These are phyloP conservation scores for Graphium sp. DNA, from an alignment of 2,329 filamentous ascomycete genomes.

Conservation along the genomic window DNA sequence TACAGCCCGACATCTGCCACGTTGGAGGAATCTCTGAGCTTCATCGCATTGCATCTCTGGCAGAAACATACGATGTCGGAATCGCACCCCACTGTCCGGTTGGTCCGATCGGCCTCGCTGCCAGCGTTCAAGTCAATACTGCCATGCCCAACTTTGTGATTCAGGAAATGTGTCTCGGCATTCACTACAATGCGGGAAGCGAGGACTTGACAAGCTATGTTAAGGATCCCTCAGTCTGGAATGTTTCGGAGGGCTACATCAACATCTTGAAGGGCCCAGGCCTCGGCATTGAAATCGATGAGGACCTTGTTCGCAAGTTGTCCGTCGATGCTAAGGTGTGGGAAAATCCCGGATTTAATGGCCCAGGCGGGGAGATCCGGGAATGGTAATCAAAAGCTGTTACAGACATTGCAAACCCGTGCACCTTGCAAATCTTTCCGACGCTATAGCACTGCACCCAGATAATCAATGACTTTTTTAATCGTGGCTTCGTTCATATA, in stretches of 20 bases:
- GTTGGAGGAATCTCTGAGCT: slow-evolving; percentile 6
- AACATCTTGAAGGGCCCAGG: slow-evolving; percentile 41
- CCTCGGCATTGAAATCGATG: slow-evolving; percentile 53
- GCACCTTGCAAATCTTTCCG: too few relatives aligned
- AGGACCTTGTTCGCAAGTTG: slow-evolving; percentile 37
- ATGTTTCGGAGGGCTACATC: slow-evolving; percentile 50
- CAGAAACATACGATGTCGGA: slow-evolving; percentile 6
- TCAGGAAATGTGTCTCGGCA: too few relatives aligned
- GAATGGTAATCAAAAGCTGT: too few relatives aligned
- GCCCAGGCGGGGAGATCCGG: slow-evolving; percentile 46
- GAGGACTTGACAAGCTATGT: slow-evolving; percentile 23
- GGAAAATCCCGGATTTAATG: slow-evolving; percentile 49
- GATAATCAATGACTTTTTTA: too few relatives aligned
- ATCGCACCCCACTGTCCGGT: slow-evolving; percentile 6
- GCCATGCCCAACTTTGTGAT: slow-evolving; percentile 7
- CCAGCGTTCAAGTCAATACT: slow-evolving; percentile 5
- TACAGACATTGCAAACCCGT: too few relatives aligned
- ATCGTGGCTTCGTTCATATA: too few relatives aligned
- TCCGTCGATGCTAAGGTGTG: slow-evolving; percentile 44
- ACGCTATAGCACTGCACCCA: too few relatives aligned
- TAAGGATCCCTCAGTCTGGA: slow-evolving; percentile 46
- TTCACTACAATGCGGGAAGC: slow-evolving; percentile 28
- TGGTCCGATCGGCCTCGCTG: slow-evolving; percentile 5
- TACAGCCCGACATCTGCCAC: slow-evolving; percentile 4
- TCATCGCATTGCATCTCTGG: slow-evolving; percentile 6